Evolutionary conservation across 192 early-diverging fungal genomes (phyloP).

Genomic region (Entophlyctis helioformis): DNA sequence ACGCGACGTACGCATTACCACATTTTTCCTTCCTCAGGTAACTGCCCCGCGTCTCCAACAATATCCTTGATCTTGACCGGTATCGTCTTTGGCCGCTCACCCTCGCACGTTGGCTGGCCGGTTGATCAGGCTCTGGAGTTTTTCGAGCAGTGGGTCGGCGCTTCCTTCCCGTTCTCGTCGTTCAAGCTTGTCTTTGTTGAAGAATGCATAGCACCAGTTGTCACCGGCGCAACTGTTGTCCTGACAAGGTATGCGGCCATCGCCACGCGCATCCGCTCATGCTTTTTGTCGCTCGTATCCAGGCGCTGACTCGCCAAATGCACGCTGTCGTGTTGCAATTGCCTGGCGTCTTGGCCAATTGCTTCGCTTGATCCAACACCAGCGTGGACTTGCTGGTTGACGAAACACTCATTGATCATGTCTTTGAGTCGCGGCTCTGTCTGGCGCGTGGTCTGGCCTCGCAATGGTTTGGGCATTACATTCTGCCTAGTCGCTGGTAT

Average conservation of each 20-base stretch:
- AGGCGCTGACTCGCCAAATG: too few species aligned
- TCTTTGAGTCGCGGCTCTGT: constrained; percentile 63
- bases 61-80: not conserved
- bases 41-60: too few species aligned
- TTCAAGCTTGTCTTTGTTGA: constrained; percentile 85
- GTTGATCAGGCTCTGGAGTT: constrained; percentile 67
- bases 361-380: not conserved
- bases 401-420: constrained; percentile 73
- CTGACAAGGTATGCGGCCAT: constrained; percentile 43
- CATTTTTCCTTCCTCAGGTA: constrained; percentile 46
- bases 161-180: constrained; percentile 68
- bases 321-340: too few species aligned
- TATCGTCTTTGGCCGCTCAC: not conserved
- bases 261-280: too few species aligned
- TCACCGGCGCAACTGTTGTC: constrained; percentile 70
- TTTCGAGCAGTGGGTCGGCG: constrained; percentile 72
- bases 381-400: constrained; percentile 48
- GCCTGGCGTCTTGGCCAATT: not conserved
- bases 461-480: constrained; percentile 94
- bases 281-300: too few species aligned
- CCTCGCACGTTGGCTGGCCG: not conserved
- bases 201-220: constrained; percentile 50
- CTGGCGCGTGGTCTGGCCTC: constrained; percentile 61
- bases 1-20: constrained; percentile 31
- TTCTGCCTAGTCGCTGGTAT: constrained; percentile 35